phyloP scores from a whole-genome alignment of 805 yeast genomes.

The Barnettozyma salicaria region DNA sequence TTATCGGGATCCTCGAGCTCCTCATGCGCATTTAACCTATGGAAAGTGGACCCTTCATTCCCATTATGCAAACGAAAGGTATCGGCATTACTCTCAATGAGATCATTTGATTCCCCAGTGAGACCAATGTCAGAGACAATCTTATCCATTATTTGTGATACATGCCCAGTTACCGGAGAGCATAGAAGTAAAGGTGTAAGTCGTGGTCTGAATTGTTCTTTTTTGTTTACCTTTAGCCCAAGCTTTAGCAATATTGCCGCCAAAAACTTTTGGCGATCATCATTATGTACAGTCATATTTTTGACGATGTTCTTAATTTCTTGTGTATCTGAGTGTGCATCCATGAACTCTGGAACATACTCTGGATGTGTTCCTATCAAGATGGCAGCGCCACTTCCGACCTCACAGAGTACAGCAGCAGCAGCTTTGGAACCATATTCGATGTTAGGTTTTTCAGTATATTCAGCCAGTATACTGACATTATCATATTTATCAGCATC shows the following conservation, averaged over 20 bases:
- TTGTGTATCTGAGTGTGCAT: slow-evolving; percentile 27
- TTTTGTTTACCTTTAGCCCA: slow-evolving; percentile 64
- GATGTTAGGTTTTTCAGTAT: slow-evolving; percentile 51
- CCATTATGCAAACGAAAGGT: slow-evolving; percentile 45
- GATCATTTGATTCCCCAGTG: slow-evolving; percentile 30
- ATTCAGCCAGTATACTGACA: slow-evolving; percentile 71
- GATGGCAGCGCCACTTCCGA: slow-evolving; percentile 72
- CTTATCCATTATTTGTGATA: slow-evolving; percentile 29
- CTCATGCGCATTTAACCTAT: slow-evolving; percentile 26
- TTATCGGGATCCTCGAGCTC: slow-evolving; percentile 49
- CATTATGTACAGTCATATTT: slow-evolving; percentile 38
- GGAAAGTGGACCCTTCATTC: slow-evolving; percentile 23
- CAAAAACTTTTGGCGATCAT: slow-evolving; percentile 49
- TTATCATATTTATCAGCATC: slow-evolving; percentile 56
- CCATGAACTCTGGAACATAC: slow-evolving; percentile 52
- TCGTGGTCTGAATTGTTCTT: slow-evolving; percentile 47
- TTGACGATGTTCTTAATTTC: slow-evolving; percentile 33
- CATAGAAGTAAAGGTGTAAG: slow-evolving; percentile 61
- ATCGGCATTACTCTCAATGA: slow-evolving; percentile 50
- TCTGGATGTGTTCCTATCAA: slow-evolving; percentile 91
- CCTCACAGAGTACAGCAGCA: slow-evolving; percentile 62
- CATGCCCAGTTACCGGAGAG: slow-evolving; percentile 31
- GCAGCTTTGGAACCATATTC: slow-evolving; percentile 40
- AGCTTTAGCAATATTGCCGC: slow-evolving; percentile 48
- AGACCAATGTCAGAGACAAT: slow-evolving; percentile 33